phyloP scores from a whole-genome alignment of 768 basidiomycete species.

The Trametes maxima region DNA sequence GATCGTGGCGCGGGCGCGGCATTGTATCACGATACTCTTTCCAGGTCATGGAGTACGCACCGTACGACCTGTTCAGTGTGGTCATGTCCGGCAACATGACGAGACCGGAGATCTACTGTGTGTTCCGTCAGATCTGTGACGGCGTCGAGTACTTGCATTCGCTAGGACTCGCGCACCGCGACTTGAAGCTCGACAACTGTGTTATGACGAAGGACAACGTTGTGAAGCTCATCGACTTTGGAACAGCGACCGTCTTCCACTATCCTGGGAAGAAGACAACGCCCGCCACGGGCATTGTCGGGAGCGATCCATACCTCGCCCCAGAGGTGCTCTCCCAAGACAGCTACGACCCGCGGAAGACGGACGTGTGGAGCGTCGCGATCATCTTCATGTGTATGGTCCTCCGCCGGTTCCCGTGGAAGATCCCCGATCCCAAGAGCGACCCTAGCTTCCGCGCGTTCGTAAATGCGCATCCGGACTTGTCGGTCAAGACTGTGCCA shows the following conservation, averaged over 20 bases:
- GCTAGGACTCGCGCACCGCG: conserved; percentile 96
- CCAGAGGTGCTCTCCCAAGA: conserved; percentile 88
- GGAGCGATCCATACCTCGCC: conserved; percentile 97
- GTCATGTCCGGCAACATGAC: conserved; percentile 99
- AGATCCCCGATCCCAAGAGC: conserved; percentile 92
- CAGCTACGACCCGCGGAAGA: conserved; percentile 92
- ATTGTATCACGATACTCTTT: not conserved
- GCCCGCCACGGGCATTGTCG: conserved; percentile 87
- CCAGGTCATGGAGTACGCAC: conserved; percentile 99
- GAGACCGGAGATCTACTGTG: conserved; percentile 97
- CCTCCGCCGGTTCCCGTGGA: conserved; percentile 97
- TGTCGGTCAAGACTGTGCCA: conserved; percentile 45
- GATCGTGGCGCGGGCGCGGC: conserved; percentile 1
- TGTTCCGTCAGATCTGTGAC: conserved; percentile 97
- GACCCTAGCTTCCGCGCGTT: conserved; percentile 92
- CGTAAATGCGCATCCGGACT: conserved; percentile 90
- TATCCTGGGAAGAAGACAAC: conserved; percentile 89
- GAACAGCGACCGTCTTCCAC: conserved; percentile 99
- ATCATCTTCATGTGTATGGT: conserved; percentile 99
- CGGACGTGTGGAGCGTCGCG: conserved; percentile 97
- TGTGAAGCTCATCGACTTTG: conserved; percentile 99
- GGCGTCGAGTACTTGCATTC: conserved; percentile 98
- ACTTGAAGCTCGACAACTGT: conserved; percentile 99
- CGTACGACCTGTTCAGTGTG: conserved; percentile 96
- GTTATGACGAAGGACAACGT: conserved; percentile 96